Percentiles rank a stretch among this genome's conserved stretches.
Conservation (phyloP, 768 basidiomycete species). For the Auriculariales sp. region DNA sequence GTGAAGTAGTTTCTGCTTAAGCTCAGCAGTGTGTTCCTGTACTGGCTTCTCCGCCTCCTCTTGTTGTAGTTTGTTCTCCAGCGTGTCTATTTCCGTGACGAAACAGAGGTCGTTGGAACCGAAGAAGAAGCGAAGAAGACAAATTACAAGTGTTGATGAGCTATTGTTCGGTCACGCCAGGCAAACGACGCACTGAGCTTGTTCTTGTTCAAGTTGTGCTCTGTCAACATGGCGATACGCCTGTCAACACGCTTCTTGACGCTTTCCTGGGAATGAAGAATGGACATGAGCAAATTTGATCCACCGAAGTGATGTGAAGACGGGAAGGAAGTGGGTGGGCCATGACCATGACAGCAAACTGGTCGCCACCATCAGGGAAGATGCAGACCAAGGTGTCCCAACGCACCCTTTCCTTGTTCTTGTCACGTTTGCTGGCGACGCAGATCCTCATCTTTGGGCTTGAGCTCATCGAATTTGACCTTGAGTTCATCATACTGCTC, state of each 20-base stretch:
- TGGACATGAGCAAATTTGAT: too few relatives aligned
- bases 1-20: conserved; percentile 30
- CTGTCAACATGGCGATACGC: conserved; percentile 13
- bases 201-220: conserved; percentile 9
- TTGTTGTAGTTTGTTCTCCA: conserved; percentile 20
- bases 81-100: not conserved
- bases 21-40: conserved; percentile 27
- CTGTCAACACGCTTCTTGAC: conserved; percentile 1
- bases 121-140: too few relatives aligned
- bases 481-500: conserved; percentile 22
- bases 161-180: too few relatives aligned
- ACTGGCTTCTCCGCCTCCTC: conserved; percentile 21
- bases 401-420: too few relatives aligned
- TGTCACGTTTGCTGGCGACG: too few relatives aligned
- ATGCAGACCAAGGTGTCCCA: too few relatives aligned
- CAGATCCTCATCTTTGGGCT: conserved; percentile 10
- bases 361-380: too few relatives aligned
- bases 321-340: too few relatives aligned
- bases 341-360: too few relatives aligned
- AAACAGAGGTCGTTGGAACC: not conserved
- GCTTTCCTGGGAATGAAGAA: conserved; percentile 1
- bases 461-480: conserved; percentile 15
- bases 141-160: too few relatives aligned
- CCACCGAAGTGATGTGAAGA: too few relatives aligned
- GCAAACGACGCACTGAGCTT: conserved; percentile 28